A percentile compares a stretch with the other conserved stretches of the same genome.
Conservation (phyloP, 2,329 filamentous ascomycete species). For the Botryotinia convoluta region DNA sequence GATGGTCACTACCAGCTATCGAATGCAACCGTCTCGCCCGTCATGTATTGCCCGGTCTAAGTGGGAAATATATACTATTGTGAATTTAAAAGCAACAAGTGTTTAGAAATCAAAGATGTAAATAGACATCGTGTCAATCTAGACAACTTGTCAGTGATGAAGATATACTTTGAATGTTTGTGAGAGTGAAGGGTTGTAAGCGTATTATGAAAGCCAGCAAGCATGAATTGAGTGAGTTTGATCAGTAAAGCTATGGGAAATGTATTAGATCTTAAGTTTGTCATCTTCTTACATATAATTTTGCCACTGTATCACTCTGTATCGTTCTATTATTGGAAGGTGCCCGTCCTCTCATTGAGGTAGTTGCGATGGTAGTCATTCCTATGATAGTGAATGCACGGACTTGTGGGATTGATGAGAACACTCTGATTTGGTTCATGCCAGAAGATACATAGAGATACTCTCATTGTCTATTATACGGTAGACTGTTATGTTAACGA, state of each 20-base stretch:
- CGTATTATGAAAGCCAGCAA: neutral
- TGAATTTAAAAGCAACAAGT: neutral
- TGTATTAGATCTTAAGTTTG: neutral
- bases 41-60: neutral
- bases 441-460: neutral
- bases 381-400: neutral
- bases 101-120: neutral
- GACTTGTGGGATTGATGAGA: neutral
- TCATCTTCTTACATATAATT: rapidly evolving
- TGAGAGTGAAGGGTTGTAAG: neutral
- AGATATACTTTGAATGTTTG: neutral
- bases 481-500: neutral
- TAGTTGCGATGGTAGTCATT: neutral
- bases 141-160: neutral
- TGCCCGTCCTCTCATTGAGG: neutral
- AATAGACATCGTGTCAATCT: neutral
- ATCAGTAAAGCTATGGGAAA: neutral
- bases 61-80: neutral
- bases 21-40: neutral
- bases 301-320: neutral
- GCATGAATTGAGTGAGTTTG: neutral
- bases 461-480: neutral
- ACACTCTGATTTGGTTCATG: neutral
- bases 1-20: neutral
- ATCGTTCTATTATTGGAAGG: neutral